Percentiles rank a stretch among this genome's conserved stretches.
Evolutionary conservation across 495 filamentous ascomycete genomes (phyloP).

Genomic region (Paragyromitra xinjiangensis): DNA sequence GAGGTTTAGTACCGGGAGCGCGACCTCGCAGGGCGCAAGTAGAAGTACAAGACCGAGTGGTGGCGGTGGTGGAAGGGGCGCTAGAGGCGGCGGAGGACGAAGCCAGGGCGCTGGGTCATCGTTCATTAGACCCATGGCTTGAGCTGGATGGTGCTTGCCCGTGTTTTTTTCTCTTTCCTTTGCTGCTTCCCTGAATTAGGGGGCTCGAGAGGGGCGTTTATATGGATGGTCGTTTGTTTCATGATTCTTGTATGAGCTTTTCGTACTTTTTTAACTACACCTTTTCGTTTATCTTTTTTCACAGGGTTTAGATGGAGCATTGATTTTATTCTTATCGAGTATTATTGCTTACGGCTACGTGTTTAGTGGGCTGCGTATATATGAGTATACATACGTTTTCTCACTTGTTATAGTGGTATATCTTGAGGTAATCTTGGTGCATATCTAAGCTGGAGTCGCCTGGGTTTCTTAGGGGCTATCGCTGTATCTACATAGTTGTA

Average conservation of each 20-base stretch:
- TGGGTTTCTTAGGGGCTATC: not conserved
- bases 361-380: not conserved
- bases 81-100: slow-evolving; percentile 19
- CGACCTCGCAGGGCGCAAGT: slow-evolving; percentile 19
- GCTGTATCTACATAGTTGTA: not conserved
- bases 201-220: slow-evolving; percentile 2
- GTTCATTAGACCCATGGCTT: slow-evolving; percentile 43
- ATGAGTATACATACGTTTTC: not conserved
- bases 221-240: slow-evolving; percentile 9
- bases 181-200: slow-evolving; percentile 9
- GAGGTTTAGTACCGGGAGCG: slow-evolving; percentile 20
- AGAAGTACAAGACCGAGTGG: slow-evolving; percentile 9
- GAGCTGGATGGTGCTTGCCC: slow-evolving; percentile 17
- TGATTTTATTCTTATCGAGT: not conserved
- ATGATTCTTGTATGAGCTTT: slow-evolving; percentile 3
- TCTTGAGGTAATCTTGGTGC: not conserved
- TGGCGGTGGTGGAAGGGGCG: slow-evolving; percentile 8
- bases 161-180: slow-evolving; percentile 12
- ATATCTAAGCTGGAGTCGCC: slow-evolving; percentile 6
- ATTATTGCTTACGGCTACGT: not conserved
- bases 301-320: not conserved
- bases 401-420: not conserved
- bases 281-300: slow-evolving; percentile 2
- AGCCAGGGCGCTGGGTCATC: slow-evolving; percentile 12
- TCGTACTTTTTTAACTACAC: not conserved